Evolutionary conservation across 139 green algal genomes (phyloP), one percentile per base, ranked within the genome.

Genomic region (Coccomyxa sp.): DNA sequence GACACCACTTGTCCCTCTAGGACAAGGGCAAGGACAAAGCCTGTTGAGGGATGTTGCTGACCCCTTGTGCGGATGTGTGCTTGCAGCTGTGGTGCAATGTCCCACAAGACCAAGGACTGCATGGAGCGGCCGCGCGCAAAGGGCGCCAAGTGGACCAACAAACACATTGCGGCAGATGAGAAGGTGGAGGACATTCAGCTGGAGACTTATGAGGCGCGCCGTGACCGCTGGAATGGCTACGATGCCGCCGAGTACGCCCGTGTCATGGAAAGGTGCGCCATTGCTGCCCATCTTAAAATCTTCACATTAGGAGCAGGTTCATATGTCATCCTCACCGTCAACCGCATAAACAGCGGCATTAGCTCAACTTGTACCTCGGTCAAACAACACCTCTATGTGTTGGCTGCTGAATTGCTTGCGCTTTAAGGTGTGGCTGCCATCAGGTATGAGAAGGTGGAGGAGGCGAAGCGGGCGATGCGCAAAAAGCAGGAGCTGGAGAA

Each of bases 201-300:
- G 45, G 58, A 87, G 17, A 85, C 79, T 18, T 99, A 92, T 84
- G 97, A 99, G 67, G 91, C 93, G 67, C 99, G 98, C 85, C 90
- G 97, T 0, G 97, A 99, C 88, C 88, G 94, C 12, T 97, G 93
- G 92, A 98, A 98, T 84, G 97, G 97, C 13, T 99, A 98, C 85
- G 94, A 98, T 83, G 31, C 91, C 0, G 87, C 89, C 0, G 92
- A 97, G 27, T 98, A 96, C 84, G 60, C 86, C 7, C 89, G 90
- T 80, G 84, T 94, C 32, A 85, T 90, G 18, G 89, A 93, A 63
- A 90, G 85, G 86, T 90, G 81, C 74, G 88, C 1, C 10, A 38
- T n/a, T 51, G 38, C 38, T 51, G 38, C 38, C 38, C 38, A 51
- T 51, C 38, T 51, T 51, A 7, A 59, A 23, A n/a, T 82, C 15